These are phyloP conservation scores for Ophiostoma montium DNA, from an alignment of 2,329 filamentous ascomycete genomes.

Conservation along the genomic window DNA sequence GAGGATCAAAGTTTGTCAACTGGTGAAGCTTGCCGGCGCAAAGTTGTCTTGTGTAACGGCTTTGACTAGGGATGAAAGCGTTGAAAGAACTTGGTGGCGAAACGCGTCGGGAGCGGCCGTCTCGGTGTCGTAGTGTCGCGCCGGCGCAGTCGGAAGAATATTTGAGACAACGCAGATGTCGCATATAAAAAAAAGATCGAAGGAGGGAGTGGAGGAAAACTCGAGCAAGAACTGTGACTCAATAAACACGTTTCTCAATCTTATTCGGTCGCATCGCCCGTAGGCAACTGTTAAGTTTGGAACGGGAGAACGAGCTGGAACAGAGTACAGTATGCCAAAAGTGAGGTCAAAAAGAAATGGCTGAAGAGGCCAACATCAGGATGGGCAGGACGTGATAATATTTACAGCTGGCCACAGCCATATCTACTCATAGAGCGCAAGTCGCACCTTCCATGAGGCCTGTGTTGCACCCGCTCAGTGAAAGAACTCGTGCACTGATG, in stretches of 20 bases:
- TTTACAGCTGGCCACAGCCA: too few relatives aligned
- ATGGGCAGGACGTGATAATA: too few relatives aligned
- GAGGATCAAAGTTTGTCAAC: neutral
- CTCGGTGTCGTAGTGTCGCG: neutral
- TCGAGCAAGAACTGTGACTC: neutral
- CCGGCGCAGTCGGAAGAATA: neutral
- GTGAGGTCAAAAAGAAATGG: neutral
- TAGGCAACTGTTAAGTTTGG: neutral
- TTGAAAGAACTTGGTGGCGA: neutral
- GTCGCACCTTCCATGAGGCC: neutral
- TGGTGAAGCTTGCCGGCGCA: neutral
- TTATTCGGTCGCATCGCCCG: neutral
- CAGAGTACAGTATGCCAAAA: neutral
- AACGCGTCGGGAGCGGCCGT: slow-evolving; percentile 1
- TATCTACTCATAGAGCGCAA: too few relatives aligned
- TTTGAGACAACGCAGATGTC: neutral
- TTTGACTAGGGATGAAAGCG: neutral
- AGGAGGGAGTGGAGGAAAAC: neutral
- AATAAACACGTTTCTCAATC: neutral
- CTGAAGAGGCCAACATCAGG: neutral
- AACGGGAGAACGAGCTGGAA: neutral
- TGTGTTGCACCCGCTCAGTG: too few relatives aligned
- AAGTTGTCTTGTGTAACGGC: neutral
- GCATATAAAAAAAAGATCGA: neutral
- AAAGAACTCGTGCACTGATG: neutral